Evolutionary conservation across 139 green algal genomes (phyloP).

Genomic region (Ostreobium quekettii): DNA sequence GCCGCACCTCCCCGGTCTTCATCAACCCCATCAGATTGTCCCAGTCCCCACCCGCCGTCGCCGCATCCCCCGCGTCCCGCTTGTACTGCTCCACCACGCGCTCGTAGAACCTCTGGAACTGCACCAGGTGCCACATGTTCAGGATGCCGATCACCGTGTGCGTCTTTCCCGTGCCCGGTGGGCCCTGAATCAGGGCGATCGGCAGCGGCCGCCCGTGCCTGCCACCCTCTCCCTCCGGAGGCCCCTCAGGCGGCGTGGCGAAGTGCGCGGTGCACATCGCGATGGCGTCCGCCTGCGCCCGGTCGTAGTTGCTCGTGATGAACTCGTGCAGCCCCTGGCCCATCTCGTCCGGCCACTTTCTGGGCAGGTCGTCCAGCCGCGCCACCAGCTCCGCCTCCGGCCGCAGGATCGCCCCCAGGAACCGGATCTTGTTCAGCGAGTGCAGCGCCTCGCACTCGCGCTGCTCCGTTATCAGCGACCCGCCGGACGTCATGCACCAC

Average conservation of each 20-base stretch:
- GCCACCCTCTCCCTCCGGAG: slow-evolving; percentile 4
- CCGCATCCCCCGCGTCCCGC: not conserved
- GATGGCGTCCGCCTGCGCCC: slow-evolving; percentile 22
- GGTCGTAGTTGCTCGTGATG: slow-evolving; percentile 19
- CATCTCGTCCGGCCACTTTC: slow-evolving; percentile 40
- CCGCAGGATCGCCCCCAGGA: slow-evolving; percentile 39
- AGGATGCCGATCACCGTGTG: slow-evolving; percentile 82
- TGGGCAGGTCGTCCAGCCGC: slow-evolving; percentile 20
- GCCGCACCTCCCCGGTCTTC: not conserved
- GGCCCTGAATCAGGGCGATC: slow-evolving; percentile 73
- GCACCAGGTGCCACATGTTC: slow-evolving; percentile 83
- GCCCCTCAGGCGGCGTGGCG: not conserved
- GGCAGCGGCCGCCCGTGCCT: slow-evolving; percentile 25
- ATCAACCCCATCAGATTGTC: not conserved
- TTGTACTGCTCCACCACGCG: slow-evolving; percentile 24
- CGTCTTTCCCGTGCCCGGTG: slow-evolving; percentile 92
- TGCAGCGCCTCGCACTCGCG: slow-evolving; percentile 51
- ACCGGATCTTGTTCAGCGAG: slow-evolving; percentile 18
- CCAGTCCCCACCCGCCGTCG: slow-evolving; percentile 4
- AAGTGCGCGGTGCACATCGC: slow-evolving; percentile 17
- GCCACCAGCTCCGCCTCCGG: slow-evolving; percentile 24
- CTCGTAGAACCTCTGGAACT: slow-evolving; percentile 70
- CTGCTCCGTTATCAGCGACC: slow-evolving; percentile 27
- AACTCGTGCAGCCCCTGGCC: not conserved
- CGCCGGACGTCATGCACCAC: slow-evolving; percentile 31